A percentile compares a stretch with the other conserved stretches of the same genome.
Evolutionary conservation across 2,329 filamentous ascomycete species (phyloP).

Genomic region (Niveomyces coronatus): DNA sequence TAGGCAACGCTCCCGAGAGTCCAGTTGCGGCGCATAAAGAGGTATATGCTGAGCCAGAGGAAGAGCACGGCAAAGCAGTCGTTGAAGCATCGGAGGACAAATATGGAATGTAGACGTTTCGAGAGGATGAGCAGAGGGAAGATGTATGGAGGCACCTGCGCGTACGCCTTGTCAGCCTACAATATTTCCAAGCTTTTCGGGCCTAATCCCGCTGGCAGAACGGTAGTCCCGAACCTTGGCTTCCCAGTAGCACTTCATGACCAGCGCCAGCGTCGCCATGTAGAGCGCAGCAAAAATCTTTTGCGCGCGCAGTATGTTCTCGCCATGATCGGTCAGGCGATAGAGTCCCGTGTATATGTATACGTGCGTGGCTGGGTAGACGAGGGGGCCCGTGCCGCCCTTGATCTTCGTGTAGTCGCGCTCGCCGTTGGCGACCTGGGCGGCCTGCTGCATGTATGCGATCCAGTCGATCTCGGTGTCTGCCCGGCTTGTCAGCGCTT

Average conservation of each 20-base stretch:
- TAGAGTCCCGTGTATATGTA: conserved; percentile 81
- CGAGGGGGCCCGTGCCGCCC: conserved; percentile 83
- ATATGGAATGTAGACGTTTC: conserved; percentile 89
- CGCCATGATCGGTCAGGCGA: conserved; percentile 63
- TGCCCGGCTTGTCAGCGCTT: too few relatives aligned
- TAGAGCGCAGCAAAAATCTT: conserved; percentile 74
- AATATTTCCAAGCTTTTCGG: too few relatives aligned
- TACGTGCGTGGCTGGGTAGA: conserved; percentile 90
- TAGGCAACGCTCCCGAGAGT: conserved; percentile 62
- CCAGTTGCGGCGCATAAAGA: conserved; percentile 67
- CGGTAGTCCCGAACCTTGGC: conserved; percentile 45
- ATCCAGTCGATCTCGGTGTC: conserved; percentile 98
- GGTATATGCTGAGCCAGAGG: conserved; percentile 71
- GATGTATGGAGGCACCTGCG: conserved; percentile 71
- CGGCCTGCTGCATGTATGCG: conserved; percentile 91
- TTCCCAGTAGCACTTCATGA: conserved; percentile 71
- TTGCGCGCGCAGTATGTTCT: conserved; percentile 71
- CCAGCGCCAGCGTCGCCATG: conserved; percentile 61
- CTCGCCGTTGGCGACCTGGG: conserved; percentile 71
- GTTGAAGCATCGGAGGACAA: conserved; percentile 87
- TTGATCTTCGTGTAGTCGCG: conserved; percentile 78
- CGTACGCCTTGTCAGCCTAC: too few relatives aligned
- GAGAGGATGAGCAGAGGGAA: conserved; percentile 79
- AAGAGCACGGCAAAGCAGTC: conserved; percentile 82
- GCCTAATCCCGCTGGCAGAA: not conserved